Conservation (phyloP, 768 basidiomycete species). For the Clavulina sp. region DNA sequence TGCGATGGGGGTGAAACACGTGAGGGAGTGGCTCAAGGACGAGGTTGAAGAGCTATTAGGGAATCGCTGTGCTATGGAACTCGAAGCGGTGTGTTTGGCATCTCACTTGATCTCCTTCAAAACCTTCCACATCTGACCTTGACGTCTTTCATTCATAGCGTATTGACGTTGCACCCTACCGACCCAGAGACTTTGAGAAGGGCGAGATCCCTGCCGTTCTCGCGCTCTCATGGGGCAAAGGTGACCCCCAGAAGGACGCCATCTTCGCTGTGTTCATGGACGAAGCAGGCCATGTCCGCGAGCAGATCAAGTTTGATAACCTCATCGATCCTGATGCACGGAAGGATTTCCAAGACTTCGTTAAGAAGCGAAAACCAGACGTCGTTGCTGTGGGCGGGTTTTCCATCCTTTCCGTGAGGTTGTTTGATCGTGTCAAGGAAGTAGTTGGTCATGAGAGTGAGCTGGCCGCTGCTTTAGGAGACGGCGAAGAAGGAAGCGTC, state of each 20-base stretch:
- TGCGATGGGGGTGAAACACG: conserved; percentile 74
- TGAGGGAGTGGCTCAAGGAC: conserved; percentile 71
- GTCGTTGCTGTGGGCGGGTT: conserved; percentile 84
- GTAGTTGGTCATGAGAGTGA: conserved; percentile 20
- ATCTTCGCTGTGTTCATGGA: conserved; percentile 76
- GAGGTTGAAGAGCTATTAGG: conserved; percentile 80
- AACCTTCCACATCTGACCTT: not conserved
- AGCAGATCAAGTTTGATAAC: conserved; percentile 78
- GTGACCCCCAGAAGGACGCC: conserved; percentile 81
- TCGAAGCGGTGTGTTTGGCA: conserved; percentile 52
- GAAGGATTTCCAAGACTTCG: conserved; percentile 64
- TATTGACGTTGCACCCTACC: conserved; percentile 65
- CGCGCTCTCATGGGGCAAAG: conserved; percentile 87
- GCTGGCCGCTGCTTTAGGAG: too few species aligned
- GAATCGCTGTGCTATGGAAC: conserved; percentile 40
- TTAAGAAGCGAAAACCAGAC: conserved; percentile 68
- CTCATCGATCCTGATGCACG: conserved; percentile 49
- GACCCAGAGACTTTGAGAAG: conserved; percentile 38
- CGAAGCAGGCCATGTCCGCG: conserved; percentile 76
- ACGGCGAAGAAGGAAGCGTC: not conserved
- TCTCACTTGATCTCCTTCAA: too few species aligned
- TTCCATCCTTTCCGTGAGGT: conserved; percentile 58
- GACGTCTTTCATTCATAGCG: conserved; percentile 30
- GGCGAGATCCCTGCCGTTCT: conserved; percentile 69
- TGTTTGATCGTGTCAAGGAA: conserved; percentile 47